Base-by-base conservation (phyloP, 495 filamentous ascomycete genomes). In the Daldinia bambusicola region DNA sequence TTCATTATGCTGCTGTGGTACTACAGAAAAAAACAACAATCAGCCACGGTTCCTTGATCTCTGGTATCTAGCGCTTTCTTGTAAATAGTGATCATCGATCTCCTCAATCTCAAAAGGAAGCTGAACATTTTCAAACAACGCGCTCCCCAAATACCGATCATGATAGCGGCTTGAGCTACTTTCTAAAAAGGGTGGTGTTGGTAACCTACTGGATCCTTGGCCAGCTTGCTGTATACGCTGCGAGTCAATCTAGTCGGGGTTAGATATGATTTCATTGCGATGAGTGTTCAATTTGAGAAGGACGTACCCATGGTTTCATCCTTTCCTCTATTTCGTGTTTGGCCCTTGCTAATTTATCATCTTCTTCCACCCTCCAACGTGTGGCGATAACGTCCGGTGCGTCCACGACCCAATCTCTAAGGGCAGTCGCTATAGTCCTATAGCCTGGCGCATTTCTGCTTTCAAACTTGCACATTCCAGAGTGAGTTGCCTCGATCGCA, bases 381-480 rank as follows among this genome's bases (percentile, higher is more conserved):
- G 84, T 82, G 22, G 81, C 66, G 62, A 94, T 88, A 10, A 83
- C 82, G 1, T 80, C 69, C 1, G 88, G 87, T 1, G 89, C 88
- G 51, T 89, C 84, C 4, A 82, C 77, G 0, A 88, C 86, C 83
- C 92, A 97, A 18, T 91, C 86, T 41, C 88, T 83, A 12, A 97
- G 80, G 0, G 90, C 89, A 36, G 90, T 91, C 1, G 89, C 88
- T 13, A 97, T 84, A 16, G 89, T 89, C 48, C 89, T 85, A 70
- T 90, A 97, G 1, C 93, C 93, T 0, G 93, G 89, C 0, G 92
- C 84, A 62, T 83, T 87, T 20, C 88, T 85, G 69, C 87, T 88
- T 34, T 91, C 89, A 67, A 95, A 97, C 74, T 93, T 95, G 82
- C 89, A 93, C 92, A 97, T 95, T 38, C 87, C 84, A n/a, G 89